Conservation (phyloP, 805 yeast species). For the Wickerhamiella hasegawae region DNA sequence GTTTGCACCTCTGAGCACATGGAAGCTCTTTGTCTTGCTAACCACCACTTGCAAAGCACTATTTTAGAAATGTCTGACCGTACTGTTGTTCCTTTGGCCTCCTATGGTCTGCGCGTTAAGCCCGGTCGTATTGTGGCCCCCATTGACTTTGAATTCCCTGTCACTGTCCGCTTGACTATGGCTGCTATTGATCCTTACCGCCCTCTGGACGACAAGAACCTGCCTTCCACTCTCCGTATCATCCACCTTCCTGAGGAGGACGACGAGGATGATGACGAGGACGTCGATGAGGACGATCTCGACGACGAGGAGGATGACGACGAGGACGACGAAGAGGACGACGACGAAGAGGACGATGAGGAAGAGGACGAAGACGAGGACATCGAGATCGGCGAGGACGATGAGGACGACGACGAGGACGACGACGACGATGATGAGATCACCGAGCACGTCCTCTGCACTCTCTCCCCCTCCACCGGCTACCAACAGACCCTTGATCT, state of each 20-base stretch:
- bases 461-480: conserved; percentile 62
- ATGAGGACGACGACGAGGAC: conserved; percentile 37
- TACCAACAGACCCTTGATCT: conserved; percentile 80
- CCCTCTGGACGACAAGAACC: conserved; percentile 37
- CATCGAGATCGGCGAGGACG: conserved; percentile 20
- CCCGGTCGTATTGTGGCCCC: conserved; percentile 87
- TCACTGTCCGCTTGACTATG: conserved; percentile 78
- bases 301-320: conserved; percentile 23
- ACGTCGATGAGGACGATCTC: conserved; percentile 22
- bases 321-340: conserved; percentile 17
- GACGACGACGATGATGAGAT: conserved; percentile 51
- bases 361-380: conserved; percentile 38
- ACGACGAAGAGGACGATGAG: conserved; percentile 25
- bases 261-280: conserved; percentile 21
- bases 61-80: not conserved
- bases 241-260: conserved; percentile 25
- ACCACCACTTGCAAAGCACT: not conserved
- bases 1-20: no score
- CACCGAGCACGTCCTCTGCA: conserved; percentile 75
- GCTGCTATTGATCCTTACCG: conserved; percentile 86
- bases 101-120: conserved; percentile 67
- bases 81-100: conserved; percentile 58
- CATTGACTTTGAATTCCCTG: conserved; percentile 53
- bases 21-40: not conserved
- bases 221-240: conserved; percentile 81